Evolutionary conservation across 2,329 filamentous ascomycete genomes (phyloP), one percentile per base, ranked within the genome.

Genomic region (Exophiala spinifera): DNA sequence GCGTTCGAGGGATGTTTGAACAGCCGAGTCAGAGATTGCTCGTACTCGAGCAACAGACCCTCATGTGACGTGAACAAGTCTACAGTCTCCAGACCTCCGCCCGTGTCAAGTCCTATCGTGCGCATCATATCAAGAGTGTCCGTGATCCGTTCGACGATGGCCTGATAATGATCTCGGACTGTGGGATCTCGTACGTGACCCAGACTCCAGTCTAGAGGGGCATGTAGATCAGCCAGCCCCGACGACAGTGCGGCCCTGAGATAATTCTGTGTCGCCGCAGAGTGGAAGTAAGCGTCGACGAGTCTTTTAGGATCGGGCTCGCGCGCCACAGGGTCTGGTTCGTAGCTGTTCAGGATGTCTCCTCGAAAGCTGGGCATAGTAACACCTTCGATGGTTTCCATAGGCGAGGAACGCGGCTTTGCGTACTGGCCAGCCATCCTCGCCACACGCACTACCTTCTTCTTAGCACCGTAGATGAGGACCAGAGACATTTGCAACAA

Each of bases 401-500:
- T 91, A 0, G 92, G 88, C 64, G 87, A 95, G 3, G 90, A 96
- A 53, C 94, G 80, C 2, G 92, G 94, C 74, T 99, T 99, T 25
- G 94, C 94, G 67, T 96, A 99, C 77, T 99, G 94, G 3, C 94
- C 94, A 11, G 94, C 94, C 85, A 97, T 96, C 57, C 94, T 85
- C 14, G 90, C 94, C 66, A 99, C 95, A 63, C 94, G 85, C 45
- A 99, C 90, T 3, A 99, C 91, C 4, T 89, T 88, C 66, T 86
- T 85, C 65, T 86, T 84, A 20, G 79, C 78, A 34, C 75, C 94
- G 87, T 91, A 96, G 70, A 97, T 91, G 56, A 99, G 79, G 1
- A 99, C 89, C 64, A 99, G 76, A 62, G 89, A 95, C 92, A 99
- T 97, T 75, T 99, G 94, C 56, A 99, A 77, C 25, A 99, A 81